Evolutionary conservation across 176 grass and related monocot species (phyloP).

Genomic region (Lolium perenne): DNA sequence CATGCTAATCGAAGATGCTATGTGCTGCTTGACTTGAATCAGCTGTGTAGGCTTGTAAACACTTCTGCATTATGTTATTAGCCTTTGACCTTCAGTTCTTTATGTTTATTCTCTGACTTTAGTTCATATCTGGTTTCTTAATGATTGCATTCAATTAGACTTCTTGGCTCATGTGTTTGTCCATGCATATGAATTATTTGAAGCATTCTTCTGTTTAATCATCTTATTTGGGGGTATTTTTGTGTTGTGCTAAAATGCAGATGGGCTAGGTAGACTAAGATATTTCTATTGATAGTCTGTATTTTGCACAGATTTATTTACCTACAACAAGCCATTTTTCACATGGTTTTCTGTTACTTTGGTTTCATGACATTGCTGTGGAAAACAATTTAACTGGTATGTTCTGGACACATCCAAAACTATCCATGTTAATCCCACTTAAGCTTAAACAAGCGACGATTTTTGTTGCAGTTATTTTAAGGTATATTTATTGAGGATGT

Average conservation of each 20-base stretch:
- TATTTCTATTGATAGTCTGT: slow-evolving; percentile 3
- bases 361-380: slow-evolving; percentile 6
- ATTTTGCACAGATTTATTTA: slow-evolving; percentile 9
- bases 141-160: slow-evolving; percentile 37
- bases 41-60: slow-evolving; percentile 25
- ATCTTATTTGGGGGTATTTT: slow-evolving; percentile 24
- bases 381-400: slow-evolving; percentile 13
- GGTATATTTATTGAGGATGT: slow-evolving; percentile 1
- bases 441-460: slow-evolving; percentile 15
- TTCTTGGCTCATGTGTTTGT: slow-evolving; percentile 8
- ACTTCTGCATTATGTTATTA: slow-evolving; percentile 27
- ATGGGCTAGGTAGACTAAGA: neutral
- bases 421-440: slow-evolving; percentile 2
- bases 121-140: slow-evolving; percentile 29
- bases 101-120: slow-evolving; percentile 45
- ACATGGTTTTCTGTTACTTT: neutral
- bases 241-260: neutral
- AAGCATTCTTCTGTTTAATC: slow-evolving; percentile 10
- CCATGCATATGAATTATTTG: slow-evolving; percentile 18
- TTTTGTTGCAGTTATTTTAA: slow-evolving; percentile 3
- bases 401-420: neutral
- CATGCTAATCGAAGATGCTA: slow-evolving; percentile 41
- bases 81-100: slow-evolving; percentile 41
- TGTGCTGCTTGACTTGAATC: slow-evolving; percentile 35
- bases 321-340: neutral